Percentiles rank a stretch among this genome's conserved stretches.
phyloP scores from a whole-genome alignment of 1,284 basidiomycete genomes.

The Phlebopus sp. region DNA sequence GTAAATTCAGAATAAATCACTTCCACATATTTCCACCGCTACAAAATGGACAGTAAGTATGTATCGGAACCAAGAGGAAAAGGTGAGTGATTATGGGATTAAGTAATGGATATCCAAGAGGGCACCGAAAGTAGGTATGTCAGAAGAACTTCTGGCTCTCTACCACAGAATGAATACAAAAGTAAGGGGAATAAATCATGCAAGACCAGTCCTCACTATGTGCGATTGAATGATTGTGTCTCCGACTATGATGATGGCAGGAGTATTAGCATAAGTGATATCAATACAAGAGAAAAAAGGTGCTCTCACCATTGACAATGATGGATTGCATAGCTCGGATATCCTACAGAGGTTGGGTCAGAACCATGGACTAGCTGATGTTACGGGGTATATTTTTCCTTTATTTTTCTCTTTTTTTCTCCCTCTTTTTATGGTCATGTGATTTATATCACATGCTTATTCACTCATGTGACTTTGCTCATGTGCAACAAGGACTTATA shows the following conservation, averaged over 20 bases:
- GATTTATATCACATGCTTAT: too few relatives aligned
- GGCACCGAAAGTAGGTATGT: slow-evolving; percentile 4
- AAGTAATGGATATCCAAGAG: slow-evolving; percentile 16
- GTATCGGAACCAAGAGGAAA: slow-evolving; percentile 12
- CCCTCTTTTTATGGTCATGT: too few relatives aligned
- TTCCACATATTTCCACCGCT: too few relatives aligned
- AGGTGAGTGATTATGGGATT: slow-evolving; percentile 27
- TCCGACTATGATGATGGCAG: slow-evolving; percentile 42
- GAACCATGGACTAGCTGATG: too few relatives aligned
- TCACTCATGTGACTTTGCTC: too few relatives aligned
- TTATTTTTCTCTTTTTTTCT: too few relatives aligned
- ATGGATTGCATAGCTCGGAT: slow-evolving; percentile 72
- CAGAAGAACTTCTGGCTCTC: slow-evolving; percentile 3
- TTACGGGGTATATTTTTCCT: too few relatives aligned
- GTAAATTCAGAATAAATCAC: too few relatives aligned
- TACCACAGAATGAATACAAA: slow-evolving; percentile 10
- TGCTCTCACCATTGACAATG: slow-evolving; percentile 60
- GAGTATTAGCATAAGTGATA: slow-evolving; percentile 5
- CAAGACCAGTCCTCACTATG: slow-evolving; percentile 52
- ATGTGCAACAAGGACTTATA: too few relatives aligned
- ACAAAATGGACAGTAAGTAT: neutral
- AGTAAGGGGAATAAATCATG: slow-evolving; percentile 25
- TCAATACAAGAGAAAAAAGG: neutral
- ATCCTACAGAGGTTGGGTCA: slow-evolving; percentile 44
- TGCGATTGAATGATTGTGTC: slow-evolving; percentile 65